These are phyloP conservation scores for Zygosaccharomyces rouxii DNA, from an alignment of 805 yeast species.

Conservation along the genomic window DNA sequence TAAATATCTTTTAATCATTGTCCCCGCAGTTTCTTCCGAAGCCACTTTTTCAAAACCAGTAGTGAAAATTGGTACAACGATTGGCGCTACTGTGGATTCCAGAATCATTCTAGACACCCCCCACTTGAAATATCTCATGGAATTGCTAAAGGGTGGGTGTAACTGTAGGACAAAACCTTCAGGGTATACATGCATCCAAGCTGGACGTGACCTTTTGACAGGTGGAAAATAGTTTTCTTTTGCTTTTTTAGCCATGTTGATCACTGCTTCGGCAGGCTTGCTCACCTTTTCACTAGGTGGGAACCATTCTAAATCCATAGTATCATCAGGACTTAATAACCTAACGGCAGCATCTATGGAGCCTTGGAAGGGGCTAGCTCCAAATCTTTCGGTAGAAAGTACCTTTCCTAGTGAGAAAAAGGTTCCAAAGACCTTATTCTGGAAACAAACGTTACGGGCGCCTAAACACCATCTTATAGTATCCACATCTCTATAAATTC, in stretches of 20 bases:
- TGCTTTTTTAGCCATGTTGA: constrained; percentile 11
- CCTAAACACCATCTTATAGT: constrained; percentile 91
- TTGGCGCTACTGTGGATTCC: constrained; percentile 79
- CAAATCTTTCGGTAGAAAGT: constrained; percentile 82
- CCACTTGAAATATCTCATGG: constrained; percentile 95
- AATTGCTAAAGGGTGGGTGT: constrained; percentile 70
- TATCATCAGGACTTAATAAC: constrained; percentile 73
- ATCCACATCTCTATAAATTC: constrained; percentile 55
- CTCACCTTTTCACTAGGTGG: constrained; percentile 15
- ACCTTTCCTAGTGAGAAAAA: constrained; percentile 88
- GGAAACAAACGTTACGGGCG: constrained; percentile 86
- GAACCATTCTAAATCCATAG: constrained; percentile 41
- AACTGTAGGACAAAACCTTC: constrained; percentile 91
- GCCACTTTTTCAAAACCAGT: constrained; percentile 83
- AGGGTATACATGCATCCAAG: constrained; percentile 94
- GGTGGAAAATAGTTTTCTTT: constrained; percentile 45
- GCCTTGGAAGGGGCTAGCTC: constrained; percentile 89
- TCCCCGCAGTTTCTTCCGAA: constrained; percentile 63
- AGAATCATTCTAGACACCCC: constrained; percentile 81
- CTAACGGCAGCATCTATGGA: constrained; percentile 82
- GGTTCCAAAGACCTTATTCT: constrained; percentile 42
- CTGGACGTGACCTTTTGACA: constrained; percentile 56
- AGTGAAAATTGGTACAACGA: constrained; percentile 79
- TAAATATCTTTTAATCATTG: constrained; percentile 51
- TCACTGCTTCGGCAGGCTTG: neutral